Evolutionary conservation across 148 eudicot species (phyloP), one percentile per base, ranked within the genome.

Genomic region (Amaranthus palmeri): DNA sequence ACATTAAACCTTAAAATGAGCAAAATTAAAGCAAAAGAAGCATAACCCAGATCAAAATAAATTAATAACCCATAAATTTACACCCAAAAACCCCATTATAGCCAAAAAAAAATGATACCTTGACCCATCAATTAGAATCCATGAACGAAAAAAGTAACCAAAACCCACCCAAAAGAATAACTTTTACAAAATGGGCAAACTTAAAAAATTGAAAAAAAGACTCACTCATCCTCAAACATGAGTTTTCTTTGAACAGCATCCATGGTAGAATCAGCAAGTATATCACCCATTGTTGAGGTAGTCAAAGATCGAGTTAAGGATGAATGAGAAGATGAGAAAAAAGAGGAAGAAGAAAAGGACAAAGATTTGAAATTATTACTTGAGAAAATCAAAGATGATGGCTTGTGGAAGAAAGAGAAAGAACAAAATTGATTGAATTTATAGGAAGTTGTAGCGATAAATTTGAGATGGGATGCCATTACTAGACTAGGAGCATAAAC

Each of bases 221-320:
- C 96, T 72, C 36, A 91, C 96, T 91, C 91, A 82, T 91, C 96
- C 4, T 91, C 93, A 62, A 88, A 91, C 96, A 91, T 88, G 79
- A 91, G 96, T n/a, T 84, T 84, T 8, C 91, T 61, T 82, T 91
- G 96, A 7, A 91, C 96, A 73, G 91, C 93, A 64, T 91, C 96
- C 96, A 91, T 91, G 78, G 81, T 68, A 40, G 86, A 76, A 74
- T 86, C 92, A 55, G 72, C 76, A 54, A 78, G 65, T 3, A 71
- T 68, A 47, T 81, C 86, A 52, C 78, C 87, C 91, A 87, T 85
- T 4, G 77, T 66, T 53, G 60, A 4, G 54, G 69, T 61, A 47
- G 77, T 65, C 52, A 67, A 25, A 70, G 86, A 52, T 72, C 81
- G 59, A 68, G 61, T 25, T 25, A 76, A 71, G 49, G 71, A 18